These are phyloP conservation scores for Cryptococcus sp. DNA, from an alignment of 1,284 basidiomycete genomes.

Conservation along the genomic window DNA sequence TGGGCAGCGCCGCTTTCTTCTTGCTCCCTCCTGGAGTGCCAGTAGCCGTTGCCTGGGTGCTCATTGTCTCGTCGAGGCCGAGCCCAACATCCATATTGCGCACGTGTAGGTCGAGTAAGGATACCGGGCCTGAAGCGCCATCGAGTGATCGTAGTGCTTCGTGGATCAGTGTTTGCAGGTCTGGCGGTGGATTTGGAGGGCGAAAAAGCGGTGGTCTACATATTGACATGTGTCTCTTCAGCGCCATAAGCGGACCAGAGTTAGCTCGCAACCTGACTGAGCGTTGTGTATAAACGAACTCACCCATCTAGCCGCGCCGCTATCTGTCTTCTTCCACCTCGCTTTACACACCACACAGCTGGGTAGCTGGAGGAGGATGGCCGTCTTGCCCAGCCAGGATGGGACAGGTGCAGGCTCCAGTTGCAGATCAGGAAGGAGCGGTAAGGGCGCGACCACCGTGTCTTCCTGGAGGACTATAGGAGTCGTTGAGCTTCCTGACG, in stretches of 20 bases:
- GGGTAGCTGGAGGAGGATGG: constrained; percentile 25
- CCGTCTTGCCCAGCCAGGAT: constrained; percentile 38
- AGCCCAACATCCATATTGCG: constrained; percentile 5
- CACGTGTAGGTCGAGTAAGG: constrained; percentile 33
- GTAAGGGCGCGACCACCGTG: neutral
- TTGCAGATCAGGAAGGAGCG: constrained; percentile 15
- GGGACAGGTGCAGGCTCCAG: constrained; percentile 28
- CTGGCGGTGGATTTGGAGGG: constrained; percentile 42
- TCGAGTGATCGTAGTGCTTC: constrained; percentile 25
- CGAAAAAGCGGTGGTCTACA: constrained; percentile 44
- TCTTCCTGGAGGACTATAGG: too few species aligned
- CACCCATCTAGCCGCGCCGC: constrained; percentile 45
- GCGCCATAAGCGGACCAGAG: neutral
- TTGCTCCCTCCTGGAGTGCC: constrained; percentile 4
- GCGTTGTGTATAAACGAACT: constrained; percentile 6
- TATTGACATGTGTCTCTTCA: constrained; percentile 42
- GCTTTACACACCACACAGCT: constrained; percentile 39
- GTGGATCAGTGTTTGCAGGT: constrained; percentile 36
- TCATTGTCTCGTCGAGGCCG: neutral
- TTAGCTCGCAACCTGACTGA: neutral
- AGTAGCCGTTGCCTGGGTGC: constrained; percentile 1
- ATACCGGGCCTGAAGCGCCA: constrained; percentile 12
- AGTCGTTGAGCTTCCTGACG: too few species aligned
- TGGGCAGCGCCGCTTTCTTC: constrained; percentile 1
- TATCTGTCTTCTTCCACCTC: constrained; percentile 36